A percentile compares a stretch with the other conserved stretches of the same genome.
These are phyloP conservation scores for Gracilaria domingensis DNA, from an alignment of 23 red algal species.

Conservation along the genomic window DNA sequence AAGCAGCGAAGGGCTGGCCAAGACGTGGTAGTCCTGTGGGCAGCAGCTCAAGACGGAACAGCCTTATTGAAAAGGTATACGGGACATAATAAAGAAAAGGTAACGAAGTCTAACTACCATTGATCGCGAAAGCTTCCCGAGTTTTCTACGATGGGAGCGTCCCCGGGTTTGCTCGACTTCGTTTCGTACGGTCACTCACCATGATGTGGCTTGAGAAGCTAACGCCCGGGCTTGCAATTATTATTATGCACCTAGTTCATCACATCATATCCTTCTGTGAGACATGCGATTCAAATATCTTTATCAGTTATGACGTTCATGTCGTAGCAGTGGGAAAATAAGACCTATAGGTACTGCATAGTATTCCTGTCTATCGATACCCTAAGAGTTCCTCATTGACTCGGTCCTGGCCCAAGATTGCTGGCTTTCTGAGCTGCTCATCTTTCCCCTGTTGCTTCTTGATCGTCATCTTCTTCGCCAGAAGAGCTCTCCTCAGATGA, in stretches of 20 bases:
- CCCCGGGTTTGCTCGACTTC: too few species aligned
- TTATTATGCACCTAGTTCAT: too few species aligned
- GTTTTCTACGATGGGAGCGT: too few species aligned
- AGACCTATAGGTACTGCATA: too few species aligned
- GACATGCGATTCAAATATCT: too few species aligned
- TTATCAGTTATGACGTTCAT: too few species aligned
- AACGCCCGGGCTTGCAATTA: too few species aligned
- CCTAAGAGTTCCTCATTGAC: not conserved
- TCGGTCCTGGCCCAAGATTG: not conserved
- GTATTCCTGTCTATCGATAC: too few species aligned
- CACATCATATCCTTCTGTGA: too few species aligned
- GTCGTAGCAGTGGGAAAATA: too few species aligned
- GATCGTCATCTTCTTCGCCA: conserved; percentile 6
- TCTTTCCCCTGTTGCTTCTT: not conserved
- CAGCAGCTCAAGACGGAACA: not conserved
- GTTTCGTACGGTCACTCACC: too few species aligned
- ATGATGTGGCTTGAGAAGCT: too few species aligned
- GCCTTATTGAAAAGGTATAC: not conserved
- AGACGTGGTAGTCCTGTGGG: not conserved
- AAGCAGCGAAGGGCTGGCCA: conserved; percentile 41
- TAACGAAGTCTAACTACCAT: not conserved
- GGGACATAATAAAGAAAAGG: not conserved
- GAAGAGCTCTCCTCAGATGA: conserved; percentile 3
- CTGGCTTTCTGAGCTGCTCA: not conserved
- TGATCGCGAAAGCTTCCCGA: not conserved